These are phyloP conservation scores for Xylariaceae sp. DNA, from an alignment of 2,329 filamentous ascomycete species.

Conservation along the genomic window DNA sequence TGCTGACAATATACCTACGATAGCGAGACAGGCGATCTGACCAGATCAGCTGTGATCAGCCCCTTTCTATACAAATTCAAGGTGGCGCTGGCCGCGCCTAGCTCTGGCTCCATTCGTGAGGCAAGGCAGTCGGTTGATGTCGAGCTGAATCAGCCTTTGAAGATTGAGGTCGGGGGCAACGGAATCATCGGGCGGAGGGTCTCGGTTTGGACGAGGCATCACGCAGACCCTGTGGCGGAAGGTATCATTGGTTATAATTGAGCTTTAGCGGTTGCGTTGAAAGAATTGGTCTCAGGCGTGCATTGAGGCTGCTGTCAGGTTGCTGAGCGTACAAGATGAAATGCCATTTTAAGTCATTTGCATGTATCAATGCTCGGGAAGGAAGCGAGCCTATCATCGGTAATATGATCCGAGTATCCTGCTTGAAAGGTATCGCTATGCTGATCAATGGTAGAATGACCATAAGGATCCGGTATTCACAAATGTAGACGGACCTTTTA, in stretches of 20 bases:
- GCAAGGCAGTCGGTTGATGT: constrained; percentile 22
- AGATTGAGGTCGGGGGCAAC: constrained; percentile 38
- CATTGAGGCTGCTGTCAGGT: no score
- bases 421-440: no score
- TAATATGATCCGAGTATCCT: no score
- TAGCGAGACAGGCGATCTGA: constrained; percentile 41
- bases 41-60: constrained; percentile 34
- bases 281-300: no score
- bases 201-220: constrained; percentile 31
- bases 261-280: no score
- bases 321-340: no score
- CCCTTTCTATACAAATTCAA: constrained; percentile 37
- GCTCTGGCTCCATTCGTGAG: constrained; percentile 4
- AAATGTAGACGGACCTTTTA: no score
- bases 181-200: constrained; percentile 47
- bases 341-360: no score
- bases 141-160: constrained; percentile 34
- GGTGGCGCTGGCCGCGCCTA: constrained; percentile 15
- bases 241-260: constrained; percentile 48
- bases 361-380: no score
- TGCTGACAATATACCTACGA: background rate
- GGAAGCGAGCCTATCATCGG: no score
- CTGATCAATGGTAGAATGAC: no score
- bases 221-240: constrained; percentile 34
- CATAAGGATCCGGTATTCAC: no score